Evolutionary conservation across 495 filamentous ascomycete species (phyloP).

Genomic region (Talaromyces adpressus): DNA sequence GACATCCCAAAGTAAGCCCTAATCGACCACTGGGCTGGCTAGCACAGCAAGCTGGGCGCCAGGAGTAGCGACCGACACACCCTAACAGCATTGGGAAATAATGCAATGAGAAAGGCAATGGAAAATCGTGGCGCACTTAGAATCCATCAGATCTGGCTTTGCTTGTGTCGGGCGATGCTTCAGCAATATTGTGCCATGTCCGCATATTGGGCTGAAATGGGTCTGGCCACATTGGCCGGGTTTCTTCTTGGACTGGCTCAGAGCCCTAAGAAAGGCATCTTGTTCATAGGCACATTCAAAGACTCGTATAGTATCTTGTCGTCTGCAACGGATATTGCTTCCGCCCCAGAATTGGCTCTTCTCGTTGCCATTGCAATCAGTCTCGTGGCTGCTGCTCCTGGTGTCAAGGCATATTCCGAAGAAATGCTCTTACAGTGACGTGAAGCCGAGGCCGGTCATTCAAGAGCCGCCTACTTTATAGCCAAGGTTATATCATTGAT

Average conservation of each 20-base stretch:
- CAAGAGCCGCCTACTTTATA: constrained; percentile 45
- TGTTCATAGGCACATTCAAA: constrained; percentile 46
- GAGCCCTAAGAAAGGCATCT: constrained; percentile 35
- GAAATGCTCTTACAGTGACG: constrained; percentile 38
- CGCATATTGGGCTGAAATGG: constrained; percentile 45
- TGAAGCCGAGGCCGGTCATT: constrained; percentile 47
- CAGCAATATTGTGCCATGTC: constrained; percentile 47
- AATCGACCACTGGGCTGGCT: constrained; percentile 15
- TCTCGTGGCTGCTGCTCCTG: constrained; percentile 45
- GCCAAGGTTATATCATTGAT: constrained; percentile 46
- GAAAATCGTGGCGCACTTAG: constrained; percentile 45
- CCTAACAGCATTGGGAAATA: constrained; percentile 15
- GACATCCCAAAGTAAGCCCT: constrained; percentile 14
- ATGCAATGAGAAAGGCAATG: constrained; percentile 19
- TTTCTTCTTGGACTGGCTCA: constrained; percentile 47
- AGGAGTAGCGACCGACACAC: constrained; percentile 12
- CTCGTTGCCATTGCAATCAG: constrained; percentile 46
- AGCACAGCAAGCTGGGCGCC: constrained; percentile 8
- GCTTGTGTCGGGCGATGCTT: constrained; percentile 37
- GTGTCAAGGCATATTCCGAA: constrained; percentile 49
- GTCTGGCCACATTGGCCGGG: constrained; percentile 41
- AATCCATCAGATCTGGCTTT: constrained; percentile 46
- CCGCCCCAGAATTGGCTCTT: constrained; percentile 41
- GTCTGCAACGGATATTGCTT: constrained; percentile 37
- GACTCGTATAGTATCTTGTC: constrained; percentile 44